phyloP scores from a whole-genome alignment of 768 basidiomycete species.

The Gautieria morchelliformis region DNA sequence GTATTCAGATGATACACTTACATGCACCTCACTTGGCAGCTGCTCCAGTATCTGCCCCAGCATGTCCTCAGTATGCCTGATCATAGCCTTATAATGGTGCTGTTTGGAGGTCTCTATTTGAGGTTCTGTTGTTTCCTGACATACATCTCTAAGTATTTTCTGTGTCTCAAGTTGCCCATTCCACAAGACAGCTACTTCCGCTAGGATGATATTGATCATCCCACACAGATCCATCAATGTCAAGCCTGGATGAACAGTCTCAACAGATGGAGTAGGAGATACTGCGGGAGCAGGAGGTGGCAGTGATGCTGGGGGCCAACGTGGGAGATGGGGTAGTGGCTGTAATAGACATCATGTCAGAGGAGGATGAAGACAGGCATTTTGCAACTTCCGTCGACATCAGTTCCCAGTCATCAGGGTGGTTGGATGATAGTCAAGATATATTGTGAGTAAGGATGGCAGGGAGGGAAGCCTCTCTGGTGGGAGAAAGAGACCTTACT shows the following conservation, averaged over 20 bases:
- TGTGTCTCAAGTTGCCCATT: conserved; percentile 55
- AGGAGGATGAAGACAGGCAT: conserved; percentile 15
- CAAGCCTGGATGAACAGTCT: conserved; percentile 25
- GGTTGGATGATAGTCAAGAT: conserved; percentile 51
- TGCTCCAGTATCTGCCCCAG: conserved; percentile 15
- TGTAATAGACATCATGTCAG: conserved; percentile 17
- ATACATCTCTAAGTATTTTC: conserved; percentile 52
- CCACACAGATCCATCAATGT: conserved; percentile 38
- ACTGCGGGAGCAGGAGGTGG: conserved; percentile 27
- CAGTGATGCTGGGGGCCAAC: conserved; percentile 21
- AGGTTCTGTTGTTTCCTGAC: conserved; percentile 16
- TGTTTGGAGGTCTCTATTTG: conserved; percentile 3
- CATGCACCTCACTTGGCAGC: background rate
- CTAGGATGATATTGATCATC: conserved; percentile 47
- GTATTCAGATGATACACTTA: conserved; percentile 6
- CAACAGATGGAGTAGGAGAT: background rate
- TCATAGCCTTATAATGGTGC: conserved; percentile 17
- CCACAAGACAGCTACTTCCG: conserved; percentile 48
- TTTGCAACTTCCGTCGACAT: conserved; percentile 20
- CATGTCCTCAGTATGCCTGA: conserved; percentile 21
- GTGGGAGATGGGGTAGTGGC: conserved; percentile 21
- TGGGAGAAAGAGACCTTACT: conserved; percentile 27
- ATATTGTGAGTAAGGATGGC: conserved; percentile 23
- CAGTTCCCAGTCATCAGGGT: conserved; percentile 59
- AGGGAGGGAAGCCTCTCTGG: conserved; percentile 31